These are phyloP conservation scores for Panaeolus cyanescens DNA, from an alignment of 768 basidiomycete species.

Conservation along the genomic window DNA sequence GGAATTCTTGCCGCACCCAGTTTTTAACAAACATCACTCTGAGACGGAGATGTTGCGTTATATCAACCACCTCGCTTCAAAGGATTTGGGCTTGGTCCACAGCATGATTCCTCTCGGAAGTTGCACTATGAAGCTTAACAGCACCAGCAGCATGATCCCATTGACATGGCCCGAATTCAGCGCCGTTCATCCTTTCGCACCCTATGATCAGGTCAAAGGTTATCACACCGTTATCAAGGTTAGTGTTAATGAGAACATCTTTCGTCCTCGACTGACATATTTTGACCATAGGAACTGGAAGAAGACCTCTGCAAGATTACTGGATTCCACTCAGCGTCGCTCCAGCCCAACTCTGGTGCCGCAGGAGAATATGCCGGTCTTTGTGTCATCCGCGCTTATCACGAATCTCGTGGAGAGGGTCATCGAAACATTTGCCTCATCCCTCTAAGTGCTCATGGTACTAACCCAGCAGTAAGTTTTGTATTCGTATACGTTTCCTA, in stretches of 20 bases:
- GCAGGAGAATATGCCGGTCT: slow-evolving; percentile 98
- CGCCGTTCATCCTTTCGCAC: slow-evolving; percentile 90
- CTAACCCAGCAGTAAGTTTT: slow-evolving; percentile 88
- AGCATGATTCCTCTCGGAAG: slow-evolving; percentile 96
- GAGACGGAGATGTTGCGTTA: slow-evolving; percentile 99
- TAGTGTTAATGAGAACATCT: slow-evolving; percentile 2
- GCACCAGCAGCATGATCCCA: slow-evolving; percentile 97
- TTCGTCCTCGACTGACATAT: background rate
- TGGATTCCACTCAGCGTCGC: slow-evolving; percentile 92
- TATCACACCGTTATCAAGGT: slow-evolving; percentile 84
- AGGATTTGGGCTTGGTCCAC: slow-evolving; percentile 94
- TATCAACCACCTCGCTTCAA: slow-evolving; percentile 89
- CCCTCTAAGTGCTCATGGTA: slow-evolving; percentile 95
- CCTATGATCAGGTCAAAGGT: slow-evolving; percentile 85
- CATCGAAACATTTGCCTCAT: slow-evolving; percentile 92
- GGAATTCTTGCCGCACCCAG: slow-evolving; percentile 78
- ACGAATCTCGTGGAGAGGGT: slow-evolving; percentile 82
- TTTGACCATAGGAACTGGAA: slow-evolving; percentile 73
- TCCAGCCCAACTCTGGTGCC: slow-evolving; percentile 99
- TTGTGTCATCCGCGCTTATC: slow-evolving; percentile 91
- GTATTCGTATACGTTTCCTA: background rate
- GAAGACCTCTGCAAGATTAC: slow-evolving; percentile 90
- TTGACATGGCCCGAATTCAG: slow-evolving; percentile 94
- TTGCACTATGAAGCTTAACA: slow-evolving; percentile 98
- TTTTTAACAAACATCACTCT: slow-evolving; percentile 96